Evolutionary conservation across 257 asterid genomes (phyloP).

Genomic region (Vinca minor): DNA sequence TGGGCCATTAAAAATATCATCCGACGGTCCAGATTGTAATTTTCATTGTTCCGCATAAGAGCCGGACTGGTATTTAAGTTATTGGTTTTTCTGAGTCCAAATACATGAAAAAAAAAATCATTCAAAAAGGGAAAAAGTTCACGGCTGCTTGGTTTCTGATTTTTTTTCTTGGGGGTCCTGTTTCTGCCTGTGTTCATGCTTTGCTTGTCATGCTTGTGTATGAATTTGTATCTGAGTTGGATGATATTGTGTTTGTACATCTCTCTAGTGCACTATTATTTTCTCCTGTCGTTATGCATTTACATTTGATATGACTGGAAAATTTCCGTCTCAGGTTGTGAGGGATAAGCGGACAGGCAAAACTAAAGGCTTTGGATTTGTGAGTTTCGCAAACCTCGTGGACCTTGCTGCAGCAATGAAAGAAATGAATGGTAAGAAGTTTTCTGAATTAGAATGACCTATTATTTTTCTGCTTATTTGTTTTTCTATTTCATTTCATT

Average conservation of each 20-base stretch:
- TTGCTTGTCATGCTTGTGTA: no score
- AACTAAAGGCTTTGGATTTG: conserved; percentile 90
- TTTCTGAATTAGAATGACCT: no score
- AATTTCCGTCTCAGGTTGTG: conserved; percentile 51
- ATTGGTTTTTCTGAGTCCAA: no score
- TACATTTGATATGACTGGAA: background rate
- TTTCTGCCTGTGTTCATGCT: no score
- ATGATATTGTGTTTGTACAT: background rate
- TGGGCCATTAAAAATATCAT: no score
- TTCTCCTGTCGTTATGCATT: background rate
- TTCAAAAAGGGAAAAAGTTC: no score
- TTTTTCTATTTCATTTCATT: no score
- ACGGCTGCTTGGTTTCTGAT: background rate
- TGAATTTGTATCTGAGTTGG: background rate
- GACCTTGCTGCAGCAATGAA: conserved; percentile 86
- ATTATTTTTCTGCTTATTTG: no score
- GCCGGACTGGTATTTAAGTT: no score
- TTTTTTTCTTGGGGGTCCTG: background rate
- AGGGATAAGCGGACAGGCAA: conserved; percentile 96
- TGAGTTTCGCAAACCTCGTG: conserved; percentile 75
- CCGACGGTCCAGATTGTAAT: no score
- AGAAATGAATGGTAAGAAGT: conserved; percentile 73
- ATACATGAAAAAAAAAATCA: no score
- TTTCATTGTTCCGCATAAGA: no score
- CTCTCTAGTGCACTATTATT: background rate